Evolutionary conservation across 768 basidiomycete genomes (phyloP).

Genomic region (Daedaleopsis sinensis): DNA sequence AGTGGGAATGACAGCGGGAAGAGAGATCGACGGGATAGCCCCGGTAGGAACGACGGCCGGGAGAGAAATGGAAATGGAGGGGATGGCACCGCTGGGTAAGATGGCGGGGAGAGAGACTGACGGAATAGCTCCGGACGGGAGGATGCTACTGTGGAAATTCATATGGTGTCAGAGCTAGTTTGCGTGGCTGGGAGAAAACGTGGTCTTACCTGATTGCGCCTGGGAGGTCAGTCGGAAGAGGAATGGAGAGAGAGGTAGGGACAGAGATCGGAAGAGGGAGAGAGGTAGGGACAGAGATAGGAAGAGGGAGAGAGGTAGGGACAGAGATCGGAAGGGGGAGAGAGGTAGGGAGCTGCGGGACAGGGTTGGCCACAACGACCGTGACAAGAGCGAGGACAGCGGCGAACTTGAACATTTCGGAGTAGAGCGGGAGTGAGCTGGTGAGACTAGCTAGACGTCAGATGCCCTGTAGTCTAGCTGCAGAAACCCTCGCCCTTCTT

Average conservation of each 20-base stretch:
- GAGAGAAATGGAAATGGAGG: slow-evolving; percentile 5
- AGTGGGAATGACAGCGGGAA: not conserved
- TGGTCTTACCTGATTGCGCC: not conserved
- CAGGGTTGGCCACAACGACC: slow-evolving; percentile 9
- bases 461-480: slow-evolving; percentile 7
- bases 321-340: not conserved
- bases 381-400: slow-evolving; percentile 10
- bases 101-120: not conserved
- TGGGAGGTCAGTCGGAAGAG: slow-evolving; percentile 2
- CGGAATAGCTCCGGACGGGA: not conserved
- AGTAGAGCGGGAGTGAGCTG: not conserved
- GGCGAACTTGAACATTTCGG: slow-evolving; percentile 13
- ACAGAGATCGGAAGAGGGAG: not conserved
- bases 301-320: not conserved
- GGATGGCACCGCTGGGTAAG: not conserved
- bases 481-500: not conserved
- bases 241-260: not conserved
- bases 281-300: not conserved
- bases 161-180: not conserved
- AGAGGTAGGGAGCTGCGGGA: not conserved
- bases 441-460: not conserved
- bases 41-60: not conserved
- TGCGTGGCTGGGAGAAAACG: not conserved
- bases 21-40: not conserved
- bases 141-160: not conserved